phyloP scores from a whole-genome alignment of 345 rosid species.

The Eutrema japonicum region DNA sequence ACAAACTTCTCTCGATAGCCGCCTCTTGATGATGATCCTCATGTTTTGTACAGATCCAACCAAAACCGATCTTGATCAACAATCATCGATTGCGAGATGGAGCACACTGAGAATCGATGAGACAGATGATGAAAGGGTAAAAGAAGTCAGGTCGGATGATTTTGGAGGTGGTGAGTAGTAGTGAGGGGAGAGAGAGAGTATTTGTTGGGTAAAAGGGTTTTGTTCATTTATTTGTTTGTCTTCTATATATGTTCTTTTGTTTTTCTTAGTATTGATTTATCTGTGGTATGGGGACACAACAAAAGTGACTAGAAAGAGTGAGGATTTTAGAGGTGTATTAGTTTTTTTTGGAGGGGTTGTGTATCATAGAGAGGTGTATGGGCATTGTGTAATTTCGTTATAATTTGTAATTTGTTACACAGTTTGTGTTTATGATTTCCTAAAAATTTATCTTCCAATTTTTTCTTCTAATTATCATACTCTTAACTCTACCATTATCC shows the following conservation, averaged over 20 bases:
- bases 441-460: not conserved
- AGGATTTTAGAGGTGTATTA: slow-evolving; percentile 14
- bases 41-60: slow-evolving; percentile 56
- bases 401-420: slow-evolving; percentile 31
- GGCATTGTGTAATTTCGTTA: slow-evolving; percentile 25
- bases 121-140: slow-evolving; percentile 12
- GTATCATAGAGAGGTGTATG: slow-evolving; percentile 31
- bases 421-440: slow-evolving; percentile 18
- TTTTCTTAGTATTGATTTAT: slow-evolving; percentile 24
- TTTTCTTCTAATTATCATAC: no score
- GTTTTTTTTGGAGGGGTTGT: not conserved
- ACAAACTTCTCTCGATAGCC: slow-evolving; percentile 43
- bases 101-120: slow-evolving; percentile 45
- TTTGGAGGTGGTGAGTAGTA: slow-evolving; percentile 43
- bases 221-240: slow-evolving; percentile 14
- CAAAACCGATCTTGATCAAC: slow-evolving; percentile 46
- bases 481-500: no score
- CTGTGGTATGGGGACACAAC: slow-evolving; percentile 23
- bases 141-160: slow-evolving; percentile 10
- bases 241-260: not conserved
- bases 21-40: slow-evolving; percentile 46
- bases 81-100: slow-evolving; percentile 40
- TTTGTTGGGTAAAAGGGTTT: slow-evolving; percentile 33
- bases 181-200: slow-evolving; percentile 41
- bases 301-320: not conserved